Base-by-base conservation (phyloP, 192 early-diverging fungal species). In the Linnemannia schmuckeri region DNA sequence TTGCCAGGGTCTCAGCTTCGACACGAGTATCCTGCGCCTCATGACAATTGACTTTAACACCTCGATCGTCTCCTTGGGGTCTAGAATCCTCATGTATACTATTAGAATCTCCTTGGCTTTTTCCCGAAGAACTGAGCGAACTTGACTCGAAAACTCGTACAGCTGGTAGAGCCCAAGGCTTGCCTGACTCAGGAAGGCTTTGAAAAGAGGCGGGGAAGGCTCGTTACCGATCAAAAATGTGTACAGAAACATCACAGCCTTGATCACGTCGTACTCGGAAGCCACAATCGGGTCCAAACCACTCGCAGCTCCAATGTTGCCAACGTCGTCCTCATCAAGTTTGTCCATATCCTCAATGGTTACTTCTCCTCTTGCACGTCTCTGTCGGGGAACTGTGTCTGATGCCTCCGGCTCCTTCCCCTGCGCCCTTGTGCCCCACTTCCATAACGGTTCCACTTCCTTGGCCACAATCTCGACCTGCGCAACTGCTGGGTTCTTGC, bases 201-300 rank as follows among this genome's bases (percentile, higher is more conserved):
- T 89, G 41, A 95, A 89, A 52, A 95, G 74, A 44, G 75, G 70
- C 27, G 91, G 90, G 0, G 93, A 92, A 6, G 95, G 93, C 70
- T 93, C 92, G 35, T 93, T 93, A 33, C 89, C 91, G 5, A 93
- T 89, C 37, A 95, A 81, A 12, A 96, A 80, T 68, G 79, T 82
- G 74, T 92, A 90, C 49, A 96, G 55, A 13, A 89, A 86, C 18
- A 85, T 74, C 27, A 96, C 75, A 0, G 92, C 74, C 20, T 76
- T 81, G 15, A 74, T 57, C 35, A 96, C 71, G 22, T 91, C 88
- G 6, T 78, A 75, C 55, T 92, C 91, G 2, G 89, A 73, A 6
- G 91, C 61, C 7, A 90, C 77, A 13, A 91, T 35, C 30, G 74
- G 89, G 73, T 93, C 92, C 41, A 91, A 61, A 3, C 30, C 54